A percentile compares a stretch with the other conserved stretches of the same genome.
phyloP scores from a whole-genome alignment of 768 basidiomycete species.

The Pholiota conissans region DNA sequence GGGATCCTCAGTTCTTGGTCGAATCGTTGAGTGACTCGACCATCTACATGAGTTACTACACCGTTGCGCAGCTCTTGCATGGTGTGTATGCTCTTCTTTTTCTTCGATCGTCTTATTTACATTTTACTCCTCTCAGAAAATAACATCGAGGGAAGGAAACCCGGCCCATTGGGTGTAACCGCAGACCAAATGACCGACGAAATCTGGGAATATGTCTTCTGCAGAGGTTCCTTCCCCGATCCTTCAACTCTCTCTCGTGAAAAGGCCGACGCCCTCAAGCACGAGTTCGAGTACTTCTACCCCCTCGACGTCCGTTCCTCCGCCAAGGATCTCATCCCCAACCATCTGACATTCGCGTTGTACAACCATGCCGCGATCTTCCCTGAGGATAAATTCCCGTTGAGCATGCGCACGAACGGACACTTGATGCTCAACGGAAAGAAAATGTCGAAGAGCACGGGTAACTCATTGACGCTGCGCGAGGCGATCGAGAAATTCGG shows the following conservation, averaged over 20 bases:
- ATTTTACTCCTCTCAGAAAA: slow-evolving; percentile 45
- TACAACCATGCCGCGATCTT: slow-evolving; percentile 97
- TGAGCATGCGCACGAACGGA: slow-evolving; percentile 92
- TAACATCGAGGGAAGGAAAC: slow-evolving; percentile 74
- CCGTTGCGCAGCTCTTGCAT: slow-evolving; percentile 88
- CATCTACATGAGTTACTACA: slow-evolving; percentile 98
- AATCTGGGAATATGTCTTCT: slow-evolving; percentile 94
- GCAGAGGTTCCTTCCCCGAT: slow-evolving; percentile 73
- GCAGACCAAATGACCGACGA: slow-evolving; percentile 96
- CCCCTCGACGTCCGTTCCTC: slow-evolving; percentile 98
- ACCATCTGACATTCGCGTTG: slow-evolving; percentile 90
- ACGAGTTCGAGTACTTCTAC: slow-evolving; percentile 96
- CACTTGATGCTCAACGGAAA: slow-evolving; percentile 97
- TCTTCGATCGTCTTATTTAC: not conserved
- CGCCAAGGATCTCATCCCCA: slow-evolving; percentile 94
- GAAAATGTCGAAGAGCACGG: slow-evolving; percentile 98
- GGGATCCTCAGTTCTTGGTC: slow-evolving; percentile 96
- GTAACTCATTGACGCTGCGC: slow-evolving; percentile 89
- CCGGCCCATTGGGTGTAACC: slow-evolving; percentile 85
- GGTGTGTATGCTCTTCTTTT: slow-evolving; percentile 43
- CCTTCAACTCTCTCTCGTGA: slow-evolving; percentile 66
- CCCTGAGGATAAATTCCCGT: slow-evolving; percentile 87
- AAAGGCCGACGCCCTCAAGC: slow-evolving; percentile 82
- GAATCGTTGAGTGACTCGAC: slow-evolving; percentile 98
- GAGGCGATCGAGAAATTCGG: slow-evolving; percentile 94